Evolutionary conservation across 1,139 yeast species (phyloP), one percentile per base, ranked within the genome.

Genomic region (Hansenula lynferdii): DNA sequence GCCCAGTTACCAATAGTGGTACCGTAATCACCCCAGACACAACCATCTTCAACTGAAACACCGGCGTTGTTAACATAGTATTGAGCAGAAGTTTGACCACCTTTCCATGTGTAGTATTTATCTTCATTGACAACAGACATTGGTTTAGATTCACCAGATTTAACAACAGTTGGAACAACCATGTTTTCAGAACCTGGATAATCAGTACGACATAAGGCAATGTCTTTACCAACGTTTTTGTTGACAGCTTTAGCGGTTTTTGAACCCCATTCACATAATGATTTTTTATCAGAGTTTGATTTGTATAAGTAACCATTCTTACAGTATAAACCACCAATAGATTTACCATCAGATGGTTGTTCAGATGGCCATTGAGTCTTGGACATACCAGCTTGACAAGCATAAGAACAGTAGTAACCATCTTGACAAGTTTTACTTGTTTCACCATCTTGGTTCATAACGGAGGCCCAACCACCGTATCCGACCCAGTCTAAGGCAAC

Each of bases 121-220:
- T 67, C 78, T 62, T 80, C 79, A 62, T 89, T 76, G 49, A 89
- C 96, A 49, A 83, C 94, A 39, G 96, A 72, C 54, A 86, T 71
- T 37, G 85, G 82, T 54, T 74, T 67, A 30, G 74, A 52, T 31
- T 69, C 60, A 53, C 96, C 96, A 45, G 83, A 86, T 30, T 63
- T 63, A 40, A 90, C 85, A 43, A 78, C 67, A 45, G 97, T 90
- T 61, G 97, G 97, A 47, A 90, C 75, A 54, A 80, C 90, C 97
- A 92, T 92, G 75, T 87, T 89, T 73, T 92, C 98, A 48, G 96
- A 83, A 70, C 97, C 97, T 57, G 97, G 98, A 77, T 92, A 92
- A 65, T 92, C 97, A 46, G 98, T 92, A 72, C 96, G 83, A 75
- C 98, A 90, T 56, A 90, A 71, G 43, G 97, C 86, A 56, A 92